A percentile compares a stretch with the other conserved stretches of the same genome.
Conservation (phyloP, 1,284 basidiomycete genomes). For the Trichosporon faecale region DNA sequence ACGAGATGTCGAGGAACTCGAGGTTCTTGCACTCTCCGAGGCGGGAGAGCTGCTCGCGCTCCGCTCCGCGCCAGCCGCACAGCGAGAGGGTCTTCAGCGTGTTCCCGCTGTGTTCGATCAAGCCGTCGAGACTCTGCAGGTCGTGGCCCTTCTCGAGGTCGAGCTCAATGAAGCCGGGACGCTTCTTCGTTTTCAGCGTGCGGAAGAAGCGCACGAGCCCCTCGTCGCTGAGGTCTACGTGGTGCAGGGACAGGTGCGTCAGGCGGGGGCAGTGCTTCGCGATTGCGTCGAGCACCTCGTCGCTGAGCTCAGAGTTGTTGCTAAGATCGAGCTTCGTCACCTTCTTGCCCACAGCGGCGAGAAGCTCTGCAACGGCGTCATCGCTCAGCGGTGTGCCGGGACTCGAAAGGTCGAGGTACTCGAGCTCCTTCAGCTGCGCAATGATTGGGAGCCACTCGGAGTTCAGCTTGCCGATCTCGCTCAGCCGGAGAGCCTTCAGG, state of each 20-base stretch:
- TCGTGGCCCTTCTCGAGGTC: constrained; percentile 62
- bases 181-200: constrained; percentile 38
- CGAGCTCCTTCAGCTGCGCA: constrained; percentile 47
- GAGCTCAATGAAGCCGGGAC: constrained; percentile 54
- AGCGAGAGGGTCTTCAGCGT: constrained; percentile 67
- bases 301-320: constrained; percentile 61
- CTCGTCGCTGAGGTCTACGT: constrained; percentile 65
- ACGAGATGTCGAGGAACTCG: constrained; percentile 73
- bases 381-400: constrained; percentile 57
- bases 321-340: constrained; percentile 64
- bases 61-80: constrained; percentile 69
- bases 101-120: constrained; percentile 68
- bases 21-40: constrained; percentile 60
- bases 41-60: constrained; percentile 58
- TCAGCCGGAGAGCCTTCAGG: constrained; percentile 69
- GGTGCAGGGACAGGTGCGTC: constrained; percentile 60
- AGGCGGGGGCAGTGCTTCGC: constrained; percentile 59
- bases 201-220: constrained; percentile 69
- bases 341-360: constrained; percentile 57
- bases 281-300: constrained; percentile 62
- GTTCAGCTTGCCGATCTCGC: constrained; percentile 71
- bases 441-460: constrained; percentile 64
- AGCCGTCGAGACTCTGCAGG: constrained; percentile 61
- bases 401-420: constrained; percentile 42
- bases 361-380: constrained; percentile 60